Percentiles rank a stretch among this genome's conserved stretches.
phyloP scores from a whole-genome alignment of 1,284 basidiomycete genomes.

The Malassezia japonica region DNA sequence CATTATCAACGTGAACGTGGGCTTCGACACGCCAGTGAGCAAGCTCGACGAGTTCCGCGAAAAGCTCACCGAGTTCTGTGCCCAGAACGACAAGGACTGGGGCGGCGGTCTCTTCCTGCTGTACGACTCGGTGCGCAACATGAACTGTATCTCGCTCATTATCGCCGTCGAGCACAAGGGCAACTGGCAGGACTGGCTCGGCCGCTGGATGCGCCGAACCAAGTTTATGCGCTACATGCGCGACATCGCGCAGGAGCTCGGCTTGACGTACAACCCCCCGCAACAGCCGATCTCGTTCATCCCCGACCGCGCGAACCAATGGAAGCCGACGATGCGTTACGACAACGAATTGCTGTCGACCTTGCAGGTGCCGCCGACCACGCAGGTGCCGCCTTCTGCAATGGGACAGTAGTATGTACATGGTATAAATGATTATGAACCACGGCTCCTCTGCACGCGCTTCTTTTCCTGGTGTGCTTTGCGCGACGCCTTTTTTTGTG shows the following conservation, averaged over 20 bases:
- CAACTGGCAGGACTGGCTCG: conserved; percentile 81
- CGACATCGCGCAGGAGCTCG: conserved; percentile 27
- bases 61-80: conserved; percentile 58
- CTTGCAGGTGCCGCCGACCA: background rate
- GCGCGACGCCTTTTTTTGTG: conserved; percentile 6
- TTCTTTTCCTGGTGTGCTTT: background rate
- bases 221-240: conserved; percentile 41
- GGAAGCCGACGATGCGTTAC: background rate
- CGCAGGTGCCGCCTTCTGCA: background rate
- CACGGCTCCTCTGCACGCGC: too few relatives aligned
- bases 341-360: background rate
- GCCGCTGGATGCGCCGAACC: conserved; percentile 53
- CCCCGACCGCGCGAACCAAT: conserved; percentile 6
- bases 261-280: conserved; percentile 31
- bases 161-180: conserved; percentile 69
- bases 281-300: conserved; percentile 39
- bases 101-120: conserved; percentile 43
- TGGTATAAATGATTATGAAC: background rate
- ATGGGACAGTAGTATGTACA: background rate
- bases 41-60: conserved; percentile 59
- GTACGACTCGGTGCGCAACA: conserved; percentile 43
- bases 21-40: conserved; percentile 46
- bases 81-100: conserved; percentile 58
- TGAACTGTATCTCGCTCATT: conserved; percentile 33
- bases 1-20: conserved; percentile 53